Evolutionary conservation across 176 grass and related monocot species (phyloP).

Genomic region (Triticum timopheevii): DNA sequence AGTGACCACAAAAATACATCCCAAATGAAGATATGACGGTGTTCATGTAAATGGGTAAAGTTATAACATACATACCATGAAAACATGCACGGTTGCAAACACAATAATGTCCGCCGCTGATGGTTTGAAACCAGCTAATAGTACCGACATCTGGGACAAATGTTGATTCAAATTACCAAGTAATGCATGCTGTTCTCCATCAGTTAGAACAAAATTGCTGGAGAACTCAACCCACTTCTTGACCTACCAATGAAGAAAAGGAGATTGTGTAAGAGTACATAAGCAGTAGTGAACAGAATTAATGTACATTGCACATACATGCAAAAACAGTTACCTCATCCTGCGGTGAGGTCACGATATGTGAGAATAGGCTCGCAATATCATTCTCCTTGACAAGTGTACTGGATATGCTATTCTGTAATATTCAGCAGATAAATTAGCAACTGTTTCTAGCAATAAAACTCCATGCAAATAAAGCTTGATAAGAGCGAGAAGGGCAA

Average conservation of each 20-base stretch:
- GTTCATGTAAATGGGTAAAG: constrained; percentile 4
- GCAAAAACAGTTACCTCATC: constrained; percentile 57
- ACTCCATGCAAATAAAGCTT: constrained; percentile 1
- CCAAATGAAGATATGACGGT: neutral
- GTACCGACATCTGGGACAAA: constrained; percentile 69
- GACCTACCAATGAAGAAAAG: constrained; percentile 49
- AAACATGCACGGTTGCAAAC: constrained; percentile 59
- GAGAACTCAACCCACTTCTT: constrained; percentile 76
- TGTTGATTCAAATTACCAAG: constrained; percentile 71
- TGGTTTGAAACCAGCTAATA: constrained; percentile 60
- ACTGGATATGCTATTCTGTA: constrained; percentile 49
- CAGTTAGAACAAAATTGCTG: constrained; percentile 56
- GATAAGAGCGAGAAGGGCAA: neutral
- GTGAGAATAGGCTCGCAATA: constrained; percentile 50
- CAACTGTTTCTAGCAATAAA: neutral
- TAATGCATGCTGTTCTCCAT: constrained; percentile 31
- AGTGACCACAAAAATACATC: neutral
- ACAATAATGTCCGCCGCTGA: constrained; percentile 82
- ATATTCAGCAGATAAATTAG: constrained; percentile 33
- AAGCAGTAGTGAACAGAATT: constrained; percentile 16
- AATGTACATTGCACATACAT: neutral
- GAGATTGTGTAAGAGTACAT: neutral
- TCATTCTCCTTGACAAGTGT: constrained; percentile 55
- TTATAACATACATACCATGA: constrained; percentile 52
- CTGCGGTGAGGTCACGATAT: constrained; percentile 39